phyloP scores from a whole-genome alignment of 2,329 filamentous ascomycete genomes.

The Fusarium dlaminii region DNA sequence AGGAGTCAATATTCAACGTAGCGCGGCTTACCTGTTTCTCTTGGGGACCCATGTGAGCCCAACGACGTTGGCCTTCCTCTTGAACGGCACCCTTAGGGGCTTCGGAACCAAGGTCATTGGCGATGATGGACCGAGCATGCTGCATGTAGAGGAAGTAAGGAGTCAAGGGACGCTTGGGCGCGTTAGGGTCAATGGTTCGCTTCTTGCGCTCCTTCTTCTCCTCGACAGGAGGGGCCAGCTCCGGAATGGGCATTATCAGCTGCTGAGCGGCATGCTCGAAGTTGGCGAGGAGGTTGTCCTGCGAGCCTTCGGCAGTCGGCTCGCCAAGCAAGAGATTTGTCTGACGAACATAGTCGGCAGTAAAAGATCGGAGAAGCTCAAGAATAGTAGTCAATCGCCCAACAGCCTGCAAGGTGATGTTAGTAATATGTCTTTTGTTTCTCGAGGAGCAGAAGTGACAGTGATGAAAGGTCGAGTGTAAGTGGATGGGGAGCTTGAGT shows the following conservation, averaged over 20 bases:
- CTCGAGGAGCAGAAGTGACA: not conserved
- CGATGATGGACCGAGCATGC: constrained; percentile 84
- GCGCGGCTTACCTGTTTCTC: constrained; percentile 69
- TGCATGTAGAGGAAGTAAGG: constrained; percentile 97
- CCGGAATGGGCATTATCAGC: constrained; percentile 53
- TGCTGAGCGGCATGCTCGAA: constrained; percentile 62
- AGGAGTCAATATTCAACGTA: not conserved
- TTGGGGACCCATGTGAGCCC: constrained; percentile 77
- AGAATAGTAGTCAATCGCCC: constrained; percentile 79
- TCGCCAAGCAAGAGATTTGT: constrained; percentile 83
- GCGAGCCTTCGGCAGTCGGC: constrained; percentile 60
- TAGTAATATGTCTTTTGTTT: constrained; percentile 43
- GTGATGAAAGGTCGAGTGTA: not conserved
- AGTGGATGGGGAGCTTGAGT: constrained; percentile 23
- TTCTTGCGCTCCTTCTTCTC: constrained; percentile 92
- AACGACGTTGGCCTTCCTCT: constrained; percentile 85
- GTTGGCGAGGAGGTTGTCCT: constrained; percentile 58
- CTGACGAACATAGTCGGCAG: constrained; percentile 87
- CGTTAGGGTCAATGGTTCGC: constrained; percentile 87
- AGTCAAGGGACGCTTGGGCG: constrained; percentile 91
- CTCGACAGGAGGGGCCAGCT: constrained; percentile 60
- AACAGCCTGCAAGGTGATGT: constrained; percentile 53
- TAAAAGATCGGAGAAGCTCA: constrained; percentile 80
- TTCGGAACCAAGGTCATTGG: constrained; percentile 77
- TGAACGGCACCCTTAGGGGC: constrained; percentile 87